These are phyloP conservation scores for Penicillium bialowiezense DNA, from an alignment of 495 filamentous ascomycete genomes.

Conservation along the genomic window DNA sequence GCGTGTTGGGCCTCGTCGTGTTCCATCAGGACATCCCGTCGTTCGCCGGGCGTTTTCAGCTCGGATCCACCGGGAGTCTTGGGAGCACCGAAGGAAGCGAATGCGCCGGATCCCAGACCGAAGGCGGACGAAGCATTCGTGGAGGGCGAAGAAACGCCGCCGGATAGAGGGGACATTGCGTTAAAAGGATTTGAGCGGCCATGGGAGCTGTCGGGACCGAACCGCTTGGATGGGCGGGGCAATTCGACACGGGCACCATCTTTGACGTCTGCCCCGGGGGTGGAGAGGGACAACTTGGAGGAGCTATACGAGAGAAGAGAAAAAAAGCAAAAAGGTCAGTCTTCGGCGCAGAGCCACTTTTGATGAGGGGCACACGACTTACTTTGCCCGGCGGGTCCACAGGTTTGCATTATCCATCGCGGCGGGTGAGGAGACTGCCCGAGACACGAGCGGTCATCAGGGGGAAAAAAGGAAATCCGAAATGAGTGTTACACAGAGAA, in stretches of 20 bases:
- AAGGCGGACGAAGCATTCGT: slow-evolving; percentile 88
- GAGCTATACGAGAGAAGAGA: slow-evolving; percentile 46
- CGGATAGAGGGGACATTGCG: slow-evolving; percentile 67
- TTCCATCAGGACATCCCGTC: slow-evolving; percentile 54
- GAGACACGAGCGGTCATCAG: slow-evolving; percentile 44
- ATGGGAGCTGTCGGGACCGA: slow-evolving; percentile 74
- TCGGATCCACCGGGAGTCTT: slow-evolving; percentile 86
- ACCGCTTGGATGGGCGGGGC: slow-evolving; percentile 70
- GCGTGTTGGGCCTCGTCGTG: slow-evolving; percentile 54
- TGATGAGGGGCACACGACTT: slow-evolving; percentile 32
- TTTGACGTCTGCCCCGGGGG: slow-evolving; percentile 59
- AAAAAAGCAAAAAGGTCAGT: not conserved
- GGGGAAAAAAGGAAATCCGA: slow-evolving; percentile 20
- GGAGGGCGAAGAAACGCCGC: slow-evolving; percentile 78
- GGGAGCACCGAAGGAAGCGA: slow-evolving; percentile 92
- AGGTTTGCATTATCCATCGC: slow-evolving; percentile 67
- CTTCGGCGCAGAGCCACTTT: not conserved
- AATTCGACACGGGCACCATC: slow-evolving; percentile 59
- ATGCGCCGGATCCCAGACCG: slow-evolving; percentile 89
- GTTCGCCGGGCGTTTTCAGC: slow-evolving; percentile 66
- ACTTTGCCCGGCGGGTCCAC: slow-evolving; percentile 94
- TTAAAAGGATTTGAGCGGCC: slow-evolving; percentile 85
- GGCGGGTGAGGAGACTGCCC: slow-evolving; percentile 38
- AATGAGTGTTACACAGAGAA: slow-evolving; percentile 20
- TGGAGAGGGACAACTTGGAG: slow-evolving; percentile 88